A percentile compares a stretch with the other conserved stretches of the same genome.
These are phyloP conservation scores for Heliamphora exappendiculata DNA, from an alignment of 148 eudicot species.

Conservation along the genomic window DNA sequence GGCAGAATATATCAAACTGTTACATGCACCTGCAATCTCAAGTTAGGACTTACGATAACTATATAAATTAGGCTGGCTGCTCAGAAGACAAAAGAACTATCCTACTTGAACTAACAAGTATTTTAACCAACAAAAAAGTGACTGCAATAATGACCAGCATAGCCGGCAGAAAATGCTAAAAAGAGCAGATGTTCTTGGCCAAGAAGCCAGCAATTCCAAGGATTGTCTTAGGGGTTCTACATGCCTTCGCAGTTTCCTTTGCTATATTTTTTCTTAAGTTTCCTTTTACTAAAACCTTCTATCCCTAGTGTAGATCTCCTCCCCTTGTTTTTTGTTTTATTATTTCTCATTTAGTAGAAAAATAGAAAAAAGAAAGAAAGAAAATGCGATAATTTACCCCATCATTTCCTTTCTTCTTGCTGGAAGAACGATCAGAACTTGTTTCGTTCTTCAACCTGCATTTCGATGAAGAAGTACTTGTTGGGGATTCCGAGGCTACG, in stretches of 20 bases:
- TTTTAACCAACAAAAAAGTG: background rate
- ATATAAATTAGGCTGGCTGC: background rate
- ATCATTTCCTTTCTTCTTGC: slow-evolving; percentile 67
- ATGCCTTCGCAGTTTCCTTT: background rate
- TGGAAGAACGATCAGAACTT: slow-evolving; percentile 25
- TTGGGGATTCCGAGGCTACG: slow-evolving; percentile 28
- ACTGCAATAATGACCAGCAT: background rate
- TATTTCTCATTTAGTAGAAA: background rate
- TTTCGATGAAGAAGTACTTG: slow-evolving; percentile 29
- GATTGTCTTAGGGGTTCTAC: background rate
- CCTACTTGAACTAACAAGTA: background rate
- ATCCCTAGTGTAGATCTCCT: background rate
- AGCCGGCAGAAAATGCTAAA: no score
- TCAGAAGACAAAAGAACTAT: background rate
- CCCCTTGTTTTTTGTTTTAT: no score
- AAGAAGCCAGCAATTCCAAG: background rate
- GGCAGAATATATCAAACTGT: background rate
- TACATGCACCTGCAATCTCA: background rate
- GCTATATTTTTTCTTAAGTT: background rate
- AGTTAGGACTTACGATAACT: background rate
- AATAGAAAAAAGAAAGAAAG: background rate
- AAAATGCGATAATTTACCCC: slow-evolving; percentile 44
- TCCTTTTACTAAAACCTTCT: background rate
- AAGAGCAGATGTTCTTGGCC: background rate
- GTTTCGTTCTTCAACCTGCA: slow-evolving; percentile 27